Percentiles rank a stretch among this genome's conserved stretches.
These are phyloP conservation scores for Plasmopara viticola DNA, from an alignment of 352 stramenopile species.

Conservation along the genomic window DNA sequence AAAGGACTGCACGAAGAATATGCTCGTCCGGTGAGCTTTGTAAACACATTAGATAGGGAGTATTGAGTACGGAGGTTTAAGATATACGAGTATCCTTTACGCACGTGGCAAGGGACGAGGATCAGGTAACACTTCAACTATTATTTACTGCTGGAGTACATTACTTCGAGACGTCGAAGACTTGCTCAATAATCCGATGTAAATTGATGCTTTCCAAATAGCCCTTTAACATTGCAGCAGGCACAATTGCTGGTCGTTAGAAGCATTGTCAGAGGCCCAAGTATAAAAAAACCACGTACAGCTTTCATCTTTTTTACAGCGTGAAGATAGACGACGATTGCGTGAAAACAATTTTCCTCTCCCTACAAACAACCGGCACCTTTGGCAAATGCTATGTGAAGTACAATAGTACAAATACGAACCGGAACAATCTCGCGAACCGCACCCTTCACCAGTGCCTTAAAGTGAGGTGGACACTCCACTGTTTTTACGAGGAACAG, in stretches of 20 bases:
- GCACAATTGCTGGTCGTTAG: background rate
- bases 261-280: background rate
- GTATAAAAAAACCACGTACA: slow-evolving; percentile 25
- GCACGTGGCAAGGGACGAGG: too few species aligned
- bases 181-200: slow-evolving; percentile 75
- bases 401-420: slow-evolving; percentile 11
- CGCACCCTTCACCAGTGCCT: slow-evolving; percentile 63
- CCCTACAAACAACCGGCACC: slow-evolving; percentile 31
- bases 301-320: slow-evolving; percentile 83
- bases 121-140: background rate
- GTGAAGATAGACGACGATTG: slow-evolving; percentile 78
- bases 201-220: slow-evolving; percentile 86
- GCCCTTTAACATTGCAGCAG: slow-evolving; percentile 27
- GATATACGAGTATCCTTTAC: too few species aligned
- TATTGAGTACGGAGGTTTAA: too few species aligned
- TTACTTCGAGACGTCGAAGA: slow-evolving; percentile 84
- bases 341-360: slow-evolving; percentile 81
- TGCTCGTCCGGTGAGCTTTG: slow-evolving; percentile 11
- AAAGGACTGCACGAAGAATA: slow-evolving; percentile 6
- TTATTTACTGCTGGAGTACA: slow-evolving; percentile 1
- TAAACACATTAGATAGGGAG: too few species aligned
- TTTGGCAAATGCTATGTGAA: background rate
- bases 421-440: slow-evolving; percentile 82
- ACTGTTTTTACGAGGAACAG: slow-evolving; percentile 77
- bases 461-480: slow-evolving; percentile 72